phyloP scores from a whole-genome alignment of 192 early-diverging fungal species.

The Tieghemiomyces parasiticus region DNA sequence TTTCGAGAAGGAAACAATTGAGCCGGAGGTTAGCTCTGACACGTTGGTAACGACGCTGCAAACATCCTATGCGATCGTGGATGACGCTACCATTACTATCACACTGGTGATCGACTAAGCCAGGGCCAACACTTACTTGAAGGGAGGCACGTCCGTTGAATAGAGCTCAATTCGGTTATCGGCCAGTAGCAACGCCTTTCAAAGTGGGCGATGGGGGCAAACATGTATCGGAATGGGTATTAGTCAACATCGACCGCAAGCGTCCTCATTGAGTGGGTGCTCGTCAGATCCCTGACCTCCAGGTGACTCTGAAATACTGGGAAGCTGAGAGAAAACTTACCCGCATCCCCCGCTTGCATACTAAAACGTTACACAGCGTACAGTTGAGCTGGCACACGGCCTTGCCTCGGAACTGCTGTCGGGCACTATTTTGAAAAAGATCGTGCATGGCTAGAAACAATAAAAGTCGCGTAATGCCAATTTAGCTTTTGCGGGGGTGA shows the following conservation, averaged over 20 bases:
- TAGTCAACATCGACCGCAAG: not conserved
- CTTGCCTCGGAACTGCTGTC: constrained; percentile 26
- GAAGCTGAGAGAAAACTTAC: constrained; percentile 23
- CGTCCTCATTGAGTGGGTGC: not conserved
- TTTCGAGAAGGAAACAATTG: too few relatives aligned
- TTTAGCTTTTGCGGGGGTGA: too few relatives aligned
- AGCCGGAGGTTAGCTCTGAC: too few relatives aligned
- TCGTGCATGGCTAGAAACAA: not conserved
- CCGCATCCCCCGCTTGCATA: constrained; percentile 60
- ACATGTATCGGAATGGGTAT: not conserved
- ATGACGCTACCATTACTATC: too few relatives aligned
- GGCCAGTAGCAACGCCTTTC: constrained; percentile 42
- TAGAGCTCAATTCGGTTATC: constrained; percentile 56
- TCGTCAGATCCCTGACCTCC: not conserved
- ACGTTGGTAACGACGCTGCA: too few relatives aligned
- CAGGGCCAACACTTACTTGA: constrained; percentile 51
- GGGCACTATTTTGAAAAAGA: not conserved
- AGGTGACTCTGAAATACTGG: not conserved
- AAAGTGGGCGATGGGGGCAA: not conserved
- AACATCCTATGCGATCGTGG: too few relatives aligned
- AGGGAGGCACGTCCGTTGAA: constrained; percentile 57
- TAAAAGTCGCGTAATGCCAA: not conserved
- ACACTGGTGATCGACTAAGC: too few relatives aligned
- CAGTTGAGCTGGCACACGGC: constrained; percentile 49
- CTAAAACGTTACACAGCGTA: constrained; percentile 40